phyloP scores from a whole-genome alignment of 2,329 filamentous ascomycete species.

The Curvularia verruculosa region DNA sequence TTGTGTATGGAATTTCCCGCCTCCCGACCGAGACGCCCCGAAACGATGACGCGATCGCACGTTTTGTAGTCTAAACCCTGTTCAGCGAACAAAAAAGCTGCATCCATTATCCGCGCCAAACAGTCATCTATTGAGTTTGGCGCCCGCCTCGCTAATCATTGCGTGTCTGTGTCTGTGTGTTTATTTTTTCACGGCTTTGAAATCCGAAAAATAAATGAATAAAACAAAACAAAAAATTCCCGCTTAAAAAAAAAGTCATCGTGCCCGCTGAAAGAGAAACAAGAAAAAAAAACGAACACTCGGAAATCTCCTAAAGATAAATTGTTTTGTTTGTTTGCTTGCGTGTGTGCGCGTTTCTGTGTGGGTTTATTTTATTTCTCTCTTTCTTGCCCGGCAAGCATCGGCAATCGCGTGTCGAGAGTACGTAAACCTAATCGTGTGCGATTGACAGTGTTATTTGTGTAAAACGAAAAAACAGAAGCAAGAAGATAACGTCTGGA shows the following conservation, averaged over 20 bases:
- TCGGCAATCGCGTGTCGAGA: conserved; percentile 8
- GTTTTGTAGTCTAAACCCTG: conserved; percentile 13
- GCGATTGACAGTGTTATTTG: not conserved
- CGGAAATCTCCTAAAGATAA: too few relatives aligned
- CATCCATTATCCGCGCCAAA: not conserved
- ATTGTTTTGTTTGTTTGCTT: too few relatives aligned
- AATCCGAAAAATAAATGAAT: too few relatives aligned
- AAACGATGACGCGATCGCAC: conserved; percentile 15
- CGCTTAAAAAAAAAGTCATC: too few relatives aligned
- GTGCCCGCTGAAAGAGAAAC: too few relatives aligned
- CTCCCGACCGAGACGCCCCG: too few relatives aligned
- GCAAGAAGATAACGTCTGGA: not conserved
- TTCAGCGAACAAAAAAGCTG: not conserved
- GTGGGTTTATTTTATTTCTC: conserved; percentile 3
- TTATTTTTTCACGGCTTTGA: too few relatives aligned
- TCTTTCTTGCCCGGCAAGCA: conserved; percentile 1
- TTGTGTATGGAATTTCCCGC: too few relatives aligned
- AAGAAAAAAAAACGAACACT: too few relatives aligned
- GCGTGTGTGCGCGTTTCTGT: too few relatives aligned
- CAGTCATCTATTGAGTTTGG: not conserved
- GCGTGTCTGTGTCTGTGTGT: too few relatives aligned
- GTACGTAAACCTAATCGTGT: not conserved
- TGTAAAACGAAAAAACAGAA: not conserved
- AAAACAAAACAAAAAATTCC: too few relatives aligned
- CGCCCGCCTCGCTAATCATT: not conserved